Conservation (phyloP, 1,284 basidiomycete species). For the Inonotus hispidus region DNA sequence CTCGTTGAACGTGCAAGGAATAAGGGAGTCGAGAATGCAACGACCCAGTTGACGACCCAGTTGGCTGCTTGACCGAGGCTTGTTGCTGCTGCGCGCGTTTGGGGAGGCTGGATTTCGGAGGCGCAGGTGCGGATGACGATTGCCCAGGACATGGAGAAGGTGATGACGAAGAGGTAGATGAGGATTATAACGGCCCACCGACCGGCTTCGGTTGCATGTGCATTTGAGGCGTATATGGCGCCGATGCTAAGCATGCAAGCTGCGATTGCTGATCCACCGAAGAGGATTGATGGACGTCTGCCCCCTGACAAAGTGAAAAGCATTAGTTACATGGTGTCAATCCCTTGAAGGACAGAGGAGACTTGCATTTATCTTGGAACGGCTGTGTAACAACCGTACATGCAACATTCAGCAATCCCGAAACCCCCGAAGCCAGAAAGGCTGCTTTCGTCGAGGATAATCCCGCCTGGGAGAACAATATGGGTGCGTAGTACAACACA, state of each 20-base stretch:
- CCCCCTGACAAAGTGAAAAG: conserved; percentile 28
- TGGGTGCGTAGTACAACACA: conserved; percentile 46
- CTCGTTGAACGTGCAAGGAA: conserved; percentile 40
- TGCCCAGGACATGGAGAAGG: conserved; percentile 37
- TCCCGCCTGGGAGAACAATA: conserved; percentile 46
- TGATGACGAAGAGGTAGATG: conserved; percentile 42
- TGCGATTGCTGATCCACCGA: conserved; percentile 39
- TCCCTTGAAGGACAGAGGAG: not conserved
- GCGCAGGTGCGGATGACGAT: conserved; percentile 31
- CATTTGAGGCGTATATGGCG: conserved; percentile 37
- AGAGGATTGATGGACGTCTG: conserved; percentile 39
- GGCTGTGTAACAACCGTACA: conserved; percentile 38
- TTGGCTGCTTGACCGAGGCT: conserved; percentile 36
- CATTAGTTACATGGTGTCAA: not conserved
- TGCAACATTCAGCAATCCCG: conserved; percentile 42
- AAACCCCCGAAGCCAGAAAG: conserved; percentile 48
- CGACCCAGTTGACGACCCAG: conserved; percentile 41
- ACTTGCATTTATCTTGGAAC: conserved; percentile 37
- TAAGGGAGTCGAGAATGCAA: conserved; percentile 42
- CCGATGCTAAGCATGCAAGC: conserved; percentile 37
- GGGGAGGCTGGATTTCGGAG: conserved; percentile 40
- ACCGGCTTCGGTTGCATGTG: conserved; percentile 28
- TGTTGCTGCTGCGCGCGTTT: conserved; percentile 33
- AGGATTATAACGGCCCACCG: conserved; percentile 41
- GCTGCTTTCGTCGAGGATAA: conserved; percentile 40